Evolutionary conservation across 1,139 yeast genomes (phyloP), one percentile per base, ranked within the genome.

Genomic region (Hanseniaspora gamundiae): DNA sequence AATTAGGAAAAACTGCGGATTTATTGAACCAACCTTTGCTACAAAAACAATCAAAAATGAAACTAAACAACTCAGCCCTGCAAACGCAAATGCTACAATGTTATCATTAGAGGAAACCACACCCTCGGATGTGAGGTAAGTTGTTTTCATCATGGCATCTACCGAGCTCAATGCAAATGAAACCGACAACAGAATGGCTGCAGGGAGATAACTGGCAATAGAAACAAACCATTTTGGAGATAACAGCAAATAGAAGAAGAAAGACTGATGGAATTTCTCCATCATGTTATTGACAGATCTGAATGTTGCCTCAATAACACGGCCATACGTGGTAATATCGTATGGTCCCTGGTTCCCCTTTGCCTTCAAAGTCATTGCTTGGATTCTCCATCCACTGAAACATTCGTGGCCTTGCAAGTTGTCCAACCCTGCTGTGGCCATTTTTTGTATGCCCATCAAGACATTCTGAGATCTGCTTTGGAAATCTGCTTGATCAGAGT

Each of bases 251-350:
- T 88, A 93, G 58, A 88, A 93, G 69, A 93, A 93, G 60, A 87
- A 93, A 1, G 96, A 86, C 61, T 93, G 98, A 61, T 93, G 99
- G 62, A 91, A 91, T 60, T 88, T 94, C 61, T 93, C 99, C 46
- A 91, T 68, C 53, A 93, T 69, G 60, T 93, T 93, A 64, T 93
- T 93, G 38, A 93, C 85, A 0, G 95, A 80, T 51, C 98, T 73
- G 58, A 88, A 78, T 14, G 84, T 69, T 2, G 93, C 85, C 60
- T 93, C 99, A 16, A 87, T 75, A 4, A 88, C 71, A 59, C 98
- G 73, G 4, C 98, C 98, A 60, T 85, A 80, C 28, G 93, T 87
- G 0, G 97, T 91, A 42, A 91, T 78, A 64, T 91, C 97, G 40
- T 50, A 54, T 3, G 73, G 71, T 1, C 83, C 84, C 4, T 58